Evolutionary conservation across 805 yeast genomes (phyloP).

Genomic region (Ogataea saltuana): DNA sequence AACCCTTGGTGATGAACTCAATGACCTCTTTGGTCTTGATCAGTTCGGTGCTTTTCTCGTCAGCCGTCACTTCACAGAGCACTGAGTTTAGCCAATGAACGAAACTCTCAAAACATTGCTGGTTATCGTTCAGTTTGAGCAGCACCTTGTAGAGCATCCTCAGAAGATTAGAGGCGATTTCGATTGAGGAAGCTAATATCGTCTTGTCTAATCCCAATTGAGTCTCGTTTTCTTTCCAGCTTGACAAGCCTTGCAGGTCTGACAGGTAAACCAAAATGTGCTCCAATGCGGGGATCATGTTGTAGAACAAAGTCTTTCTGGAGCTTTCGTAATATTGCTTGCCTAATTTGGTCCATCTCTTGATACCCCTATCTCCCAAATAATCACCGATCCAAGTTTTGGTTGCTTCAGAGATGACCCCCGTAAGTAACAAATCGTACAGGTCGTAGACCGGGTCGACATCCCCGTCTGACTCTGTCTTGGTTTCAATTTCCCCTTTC

Average conservation of each 20-base stretch:
- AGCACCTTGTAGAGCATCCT: constrained; percentile 40
- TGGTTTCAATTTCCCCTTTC: constrained; percentile 36
- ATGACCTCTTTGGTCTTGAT: constrained; percentile 33
- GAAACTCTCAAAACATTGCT: constrained; percentile 45
- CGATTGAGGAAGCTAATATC: constrained; percentile 21
- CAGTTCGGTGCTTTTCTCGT: constrained; percentile 29
- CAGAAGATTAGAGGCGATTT: constrained; percentile 28
- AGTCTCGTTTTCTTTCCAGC: constrained; percentile 37
- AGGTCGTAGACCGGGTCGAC: constrained; percentile 41
- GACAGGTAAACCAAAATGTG: constrained; percentile 49
- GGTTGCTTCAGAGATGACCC: constrained; percentile 49
- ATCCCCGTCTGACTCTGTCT: constrained; percentile 15
- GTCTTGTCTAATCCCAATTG: constrained; percentile 22
- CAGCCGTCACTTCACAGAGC: constrained; percentile 42
- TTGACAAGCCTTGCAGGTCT: constrained; percentile 42
- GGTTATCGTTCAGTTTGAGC: constrained; percentile 48
- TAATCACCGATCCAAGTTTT: constrained; percentile 64
- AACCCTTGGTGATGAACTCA: constrained; percentile 31
- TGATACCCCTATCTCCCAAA: constrained; percentile 65
- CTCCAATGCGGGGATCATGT: constrained; percentile 57
- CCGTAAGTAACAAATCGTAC: constrained; percentile 52
- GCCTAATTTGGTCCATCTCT: constrained; percentile 54
- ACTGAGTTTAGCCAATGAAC: constrained; percentile 44
- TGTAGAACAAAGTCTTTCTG: constrained; percentile 48
- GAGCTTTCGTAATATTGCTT: constrained; percentile 50